Percentiles rank a stretch among this genome's conserved stretches.
These are phyloP conservation scores for Backusella australiensis DNA, from an alignment of 192 early-diverging fungal species.

Conservation along the genomic window DNA sequence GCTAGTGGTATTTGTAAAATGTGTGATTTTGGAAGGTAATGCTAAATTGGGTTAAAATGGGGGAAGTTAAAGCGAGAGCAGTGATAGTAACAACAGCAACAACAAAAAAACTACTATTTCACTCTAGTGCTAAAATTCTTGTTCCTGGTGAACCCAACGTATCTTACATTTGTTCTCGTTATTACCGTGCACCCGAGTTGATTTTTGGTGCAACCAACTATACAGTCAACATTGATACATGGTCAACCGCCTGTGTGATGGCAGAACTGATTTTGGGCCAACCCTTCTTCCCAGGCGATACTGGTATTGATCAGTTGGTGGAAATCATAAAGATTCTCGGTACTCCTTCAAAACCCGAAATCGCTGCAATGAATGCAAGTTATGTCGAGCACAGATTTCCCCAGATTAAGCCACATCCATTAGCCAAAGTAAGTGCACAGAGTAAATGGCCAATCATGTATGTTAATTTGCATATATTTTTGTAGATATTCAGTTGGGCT, in stretches of 20 bases:
- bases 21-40: constrained; percentile 90
- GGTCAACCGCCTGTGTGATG: constrained; percentile 97
- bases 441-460: constrained; percentile 32
- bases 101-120: background rate
- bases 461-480: constrained; percentile 57
- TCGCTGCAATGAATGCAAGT: constrained; percentile 96
- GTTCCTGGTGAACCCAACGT: constrained; percentile 97
- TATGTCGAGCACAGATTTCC: constrained; percentile 99
- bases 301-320: constrained; percentile 97
- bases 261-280: constrained; percentile 92
- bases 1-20: constrained; percentile 90
- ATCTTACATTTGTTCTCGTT: constrained; percentile 96
- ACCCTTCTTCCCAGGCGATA: constrained; percentile 94
- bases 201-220: constrained; percentile 97
- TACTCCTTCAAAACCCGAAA: constrained; percentile 94
- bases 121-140: constrained; percentile 87
- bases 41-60: background rate
- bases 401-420: constrained; percentile 92
- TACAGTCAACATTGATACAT: constrained; percentile 85
- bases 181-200: constrained; percentile 95
- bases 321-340: constrained; percentile 99
- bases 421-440: constrained; percentile 58
- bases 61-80: background rate
- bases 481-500: constrained; percentile 66
- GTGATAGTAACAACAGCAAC: background rate